Base-by-base conservation (phyloP, 441 rosid species). In the Populus hybrid region DNA sequence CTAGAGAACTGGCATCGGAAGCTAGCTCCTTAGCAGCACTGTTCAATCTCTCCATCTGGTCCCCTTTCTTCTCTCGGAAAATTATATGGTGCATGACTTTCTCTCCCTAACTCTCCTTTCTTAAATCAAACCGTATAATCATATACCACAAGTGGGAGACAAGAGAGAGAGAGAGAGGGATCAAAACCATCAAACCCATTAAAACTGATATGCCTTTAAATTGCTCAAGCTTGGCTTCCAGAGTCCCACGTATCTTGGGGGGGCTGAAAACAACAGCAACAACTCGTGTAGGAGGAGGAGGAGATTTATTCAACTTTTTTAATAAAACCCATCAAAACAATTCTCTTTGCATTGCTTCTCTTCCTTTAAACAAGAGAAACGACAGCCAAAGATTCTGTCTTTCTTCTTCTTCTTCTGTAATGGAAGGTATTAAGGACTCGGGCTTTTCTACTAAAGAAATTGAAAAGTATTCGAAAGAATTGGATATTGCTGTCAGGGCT, bases 401-500 rank as follows among this genome's bases (percentile, higher is more conserved):
- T 65, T 50, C 72, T 36, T 34, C 46, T 61, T 78, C 87, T 71
- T 74, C 83, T 61, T 78, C 88, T 35, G 64, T 80, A 10, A 84
- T 90, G 88, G 86, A 79, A 63, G 84, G 81, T 18, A 73, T 72
- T 9, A 71, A 75, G 79, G 80, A 46, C 24, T 12, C 67, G 42
- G 71, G 24, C 18, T 65, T 69, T 81, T 66, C 82, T 14, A 66
- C 81, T 73, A 10, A 66, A 30, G 79, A 65, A 59, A 23, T 81
- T 4, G 87, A 74, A 11, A 77, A 16, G 1, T 88, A 86, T 77
- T 75, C 85, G 46, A 77, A 80, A 73, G 95, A 91, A 80, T 67
- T 89, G 80, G 90, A 87, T 35, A 77, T 87, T 74, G 95, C 91
- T 16, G 92, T 91, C 63, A 84, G 87, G 77, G 91, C 86, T 61